phyloP scores from a whole-genome alignment of 2,329 filamentous ascomycete genomes.

The Aureobasidium vineae region DNA sequence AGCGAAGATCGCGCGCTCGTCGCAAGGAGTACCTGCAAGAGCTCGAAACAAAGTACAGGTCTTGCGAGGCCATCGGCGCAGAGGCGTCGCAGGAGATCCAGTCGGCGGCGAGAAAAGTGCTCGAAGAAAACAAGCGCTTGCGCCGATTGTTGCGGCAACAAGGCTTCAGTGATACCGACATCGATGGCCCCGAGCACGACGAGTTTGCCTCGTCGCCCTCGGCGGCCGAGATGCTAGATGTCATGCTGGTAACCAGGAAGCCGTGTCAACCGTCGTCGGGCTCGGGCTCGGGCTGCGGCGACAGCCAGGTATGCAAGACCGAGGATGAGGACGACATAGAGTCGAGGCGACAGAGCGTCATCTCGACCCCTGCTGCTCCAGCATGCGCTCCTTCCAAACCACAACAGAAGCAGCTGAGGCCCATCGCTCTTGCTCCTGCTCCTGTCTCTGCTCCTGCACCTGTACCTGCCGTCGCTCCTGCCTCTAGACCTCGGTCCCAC shows the following conservation, averaged over 20 bases:
- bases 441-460: not conserved
- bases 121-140: conserved; percentile 66
- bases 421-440: conserved; percentile 12
- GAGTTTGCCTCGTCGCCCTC: conserved; percentile 25
- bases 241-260: conserved; percentile 26
- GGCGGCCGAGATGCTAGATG: conserved; percentile 20
- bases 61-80: conserved; percentile 64
- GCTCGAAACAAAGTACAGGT: conserved; percentile 62
- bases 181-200: conserved; percentile 40
- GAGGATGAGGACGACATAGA: conserved; percentile 1
- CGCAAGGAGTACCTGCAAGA: conserved; percentile 71
- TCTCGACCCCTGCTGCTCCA: not conserved
- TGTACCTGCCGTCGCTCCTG: not conserved
- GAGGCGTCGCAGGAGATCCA: conserved; percentile 71
- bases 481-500: not conserved
- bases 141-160: conserved; percentile 57
- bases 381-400: not conserved
- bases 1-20: conserved; percentile 70
- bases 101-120: conserved; percentile 64
- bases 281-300: not conserved
- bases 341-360: conserved; percentile 10
- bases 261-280: conserved; percentile 10
- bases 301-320: conserved; percentile 2
- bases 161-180: conserved; percentile 58
- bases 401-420: conserved; percentile 28